phyloP scores from a whole-genome alignment of 1,284 basidiomycete species.

The Baeospora myosura region DNA sequence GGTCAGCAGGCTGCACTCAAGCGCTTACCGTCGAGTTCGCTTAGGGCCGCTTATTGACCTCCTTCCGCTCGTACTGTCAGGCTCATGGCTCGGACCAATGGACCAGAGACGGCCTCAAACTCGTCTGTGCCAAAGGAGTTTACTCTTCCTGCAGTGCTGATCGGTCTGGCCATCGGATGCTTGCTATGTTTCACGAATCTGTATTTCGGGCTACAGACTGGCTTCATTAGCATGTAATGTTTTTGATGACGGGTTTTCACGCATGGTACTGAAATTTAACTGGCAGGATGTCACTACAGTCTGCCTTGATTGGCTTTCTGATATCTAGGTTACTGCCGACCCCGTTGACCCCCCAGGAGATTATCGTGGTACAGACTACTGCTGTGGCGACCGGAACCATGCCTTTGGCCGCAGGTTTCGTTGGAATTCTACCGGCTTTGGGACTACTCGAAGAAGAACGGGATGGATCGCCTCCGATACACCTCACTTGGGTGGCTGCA shows the following conservation, averaged over 20 bases:
- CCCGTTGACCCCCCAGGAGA: constrained; percentile 81
- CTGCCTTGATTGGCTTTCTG: constrained; percentile 85
- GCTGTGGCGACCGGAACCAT: constrained; percentile 90
- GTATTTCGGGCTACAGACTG: constrained; percentile 72
- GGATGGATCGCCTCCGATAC: constrained; percentile 75
- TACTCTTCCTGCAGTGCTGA: constrained; percentile 31
- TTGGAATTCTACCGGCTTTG: constrained; percentile 90
- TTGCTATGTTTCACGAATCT: constrained; percentile 72
- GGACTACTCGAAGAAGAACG: constrained; percentile 65
- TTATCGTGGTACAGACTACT: constrained; percentile 90
- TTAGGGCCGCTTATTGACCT: too few relatives aligned
- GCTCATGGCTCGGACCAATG: too few relatives aligned
- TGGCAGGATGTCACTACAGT: constrained; percentile 90
- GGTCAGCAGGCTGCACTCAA: too few relatives aligned
- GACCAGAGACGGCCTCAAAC: too few relatives aligned
- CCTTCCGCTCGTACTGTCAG: too few relatives aligned
- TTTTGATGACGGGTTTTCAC: constrained; percentile 1
- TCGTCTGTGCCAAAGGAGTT: too few relatives aligned
- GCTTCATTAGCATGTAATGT: constrained; percentile 66
- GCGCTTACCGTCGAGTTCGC: too few relatives aligned
- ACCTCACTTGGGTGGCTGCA: constrained; percentile 64
- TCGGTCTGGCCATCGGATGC: constrained; percentile 64
- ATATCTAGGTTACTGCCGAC: constrained; percentile 69
- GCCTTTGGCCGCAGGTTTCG: constrained; percentile 90
- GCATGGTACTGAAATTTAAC: constrained; percentile 5